Percentiles rank a stretch among this genome's conserved stretches.
These are phyloP conservation scores for Trichophyton benhamiae DNA, from an alignment of 2,329 filamentous ascomycete species.

Conservation along the genomic window DNA sequence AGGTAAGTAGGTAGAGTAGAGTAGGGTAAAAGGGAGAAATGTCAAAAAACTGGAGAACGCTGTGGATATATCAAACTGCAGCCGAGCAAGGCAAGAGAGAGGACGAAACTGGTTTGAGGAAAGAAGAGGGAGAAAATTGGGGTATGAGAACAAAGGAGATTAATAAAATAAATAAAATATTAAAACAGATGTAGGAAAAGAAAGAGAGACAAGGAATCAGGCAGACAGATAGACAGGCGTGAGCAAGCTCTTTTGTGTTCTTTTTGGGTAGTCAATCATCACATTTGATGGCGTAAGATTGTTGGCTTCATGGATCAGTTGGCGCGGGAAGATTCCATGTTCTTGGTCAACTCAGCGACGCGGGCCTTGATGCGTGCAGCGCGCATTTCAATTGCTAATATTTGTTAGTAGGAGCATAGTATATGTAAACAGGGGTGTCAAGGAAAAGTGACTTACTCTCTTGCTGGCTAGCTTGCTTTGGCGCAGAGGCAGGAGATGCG, in stretches of 20 bases:
- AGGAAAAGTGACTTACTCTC: conserved; percentile 57
- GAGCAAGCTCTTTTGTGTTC: background rate
- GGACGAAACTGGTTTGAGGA: background rate
- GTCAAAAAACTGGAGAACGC: background rate
- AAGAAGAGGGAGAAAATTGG: background rate
- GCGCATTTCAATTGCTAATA: conserved; percentile 77
- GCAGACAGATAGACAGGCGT: background rate
- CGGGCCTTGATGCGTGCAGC: conserved; percentile 96
- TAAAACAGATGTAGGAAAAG: background rate
- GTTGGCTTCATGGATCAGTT: background rate
- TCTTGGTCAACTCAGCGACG: conserved; percentile 83
- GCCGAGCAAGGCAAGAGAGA: background rate
- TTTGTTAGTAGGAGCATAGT: background rate
- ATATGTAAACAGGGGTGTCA: no score
- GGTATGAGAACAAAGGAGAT: background rate
- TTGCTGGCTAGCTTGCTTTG: conserved; percentile 71
- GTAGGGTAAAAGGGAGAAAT: background rate
- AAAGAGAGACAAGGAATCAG: background rate
- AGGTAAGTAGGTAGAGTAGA: no score
- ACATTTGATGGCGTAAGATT: background rate
- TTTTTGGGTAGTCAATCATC: background rate
- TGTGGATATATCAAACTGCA: background rate
- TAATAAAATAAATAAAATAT: background rate
- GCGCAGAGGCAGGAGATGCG: conserved; percentile 16
- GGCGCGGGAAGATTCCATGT: conserved; percentile 50